Conservation (phyloP, 177 flowering plant genomes). For the Vitis hybrid region DNA sequence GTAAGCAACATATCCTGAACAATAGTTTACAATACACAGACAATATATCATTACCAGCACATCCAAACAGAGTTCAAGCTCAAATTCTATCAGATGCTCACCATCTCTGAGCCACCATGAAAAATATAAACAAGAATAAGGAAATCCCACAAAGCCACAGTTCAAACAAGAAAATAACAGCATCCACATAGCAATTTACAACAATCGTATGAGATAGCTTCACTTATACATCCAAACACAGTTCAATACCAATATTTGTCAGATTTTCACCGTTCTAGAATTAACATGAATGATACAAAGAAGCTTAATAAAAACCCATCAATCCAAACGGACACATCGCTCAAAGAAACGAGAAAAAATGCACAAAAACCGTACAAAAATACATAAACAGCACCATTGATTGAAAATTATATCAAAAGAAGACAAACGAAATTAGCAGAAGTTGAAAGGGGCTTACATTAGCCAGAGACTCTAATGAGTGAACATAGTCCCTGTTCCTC, state of each 20-base stretch:
- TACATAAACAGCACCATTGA: neutral
- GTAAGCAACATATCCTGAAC: neutral
- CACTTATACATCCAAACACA: neutral
- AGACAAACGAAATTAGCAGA: neutral
- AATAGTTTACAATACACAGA: slow-evolving; percentile 11
- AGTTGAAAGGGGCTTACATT: slow-evolving; percentile 52
- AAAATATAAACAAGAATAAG: neutral
- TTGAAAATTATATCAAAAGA: too few relatives aligned
- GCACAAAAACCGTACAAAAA: neutral
- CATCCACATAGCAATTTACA: neutral
- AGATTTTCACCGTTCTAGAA: neutral
- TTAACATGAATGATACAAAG: neutral
- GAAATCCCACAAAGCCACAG: neutral
- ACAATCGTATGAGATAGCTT: neutral
- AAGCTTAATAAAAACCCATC: neutral
- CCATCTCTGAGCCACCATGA: slow-evolving; percentile 1
- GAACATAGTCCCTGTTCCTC: slow-evolving; percentile 81
- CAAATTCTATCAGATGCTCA: neutral
- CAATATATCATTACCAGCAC: slow-evolving; percentile 3
- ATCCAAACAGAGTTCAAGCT: neutral
- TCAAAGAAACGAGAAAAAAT: neutral
- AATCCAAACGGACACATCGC: too few relatives aligned
- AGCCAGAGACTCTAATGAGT: slow-evolving; percentile 88
- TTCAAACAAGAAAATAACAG: slow-evolving; percentile 2
- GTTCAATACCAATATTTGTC: neutral